Evolutionary conservation across 1,284 basidiomycete species (phyloP).

Genomic region (Tilletia indica): DNA sequence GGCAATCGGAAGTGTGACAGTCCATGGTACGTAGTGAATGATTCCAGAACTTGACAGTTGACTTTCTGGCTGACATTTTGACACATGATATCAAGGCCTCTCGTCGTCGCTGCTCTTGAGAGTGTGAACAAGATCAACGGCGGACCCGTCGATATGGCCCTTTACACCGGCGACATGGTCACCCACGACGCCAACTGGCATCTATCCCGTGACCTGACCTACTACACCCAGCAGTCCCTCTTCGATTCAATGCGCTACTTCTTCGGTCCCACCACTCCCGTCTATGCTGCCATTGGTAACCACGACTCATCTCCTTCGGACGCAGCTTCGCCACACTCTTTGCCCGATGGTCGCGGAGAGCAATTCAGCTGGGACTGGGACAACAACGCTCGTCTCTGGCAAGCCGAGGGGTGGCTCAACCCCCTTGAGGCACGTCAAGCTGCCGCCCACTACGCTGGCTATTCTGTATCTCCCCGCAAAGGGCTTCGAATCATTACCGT

Average conservation of each 20-base stretch:
- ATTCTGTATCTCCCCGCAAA: constrained; percentile 68
- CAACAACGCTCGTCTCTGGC: constrained; percentile 42
- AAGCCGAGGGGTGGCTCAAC: constrained; percentile 68
- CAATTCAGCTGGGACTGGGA: constrained; percentile 53
- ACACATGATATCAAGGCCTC: constrained; percentile 41
- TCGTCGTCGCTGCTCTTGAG: constrained; percentile 67
- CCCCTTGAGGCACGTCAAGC: constrained; percentile 65
- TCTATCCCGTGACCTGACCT: constrained; percentile 47
- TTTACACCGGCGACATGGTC: constrained; percentile 76
- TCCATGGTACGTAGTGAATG: constrained; percentile 59
- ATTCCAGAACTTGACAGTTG: too few species aligned
- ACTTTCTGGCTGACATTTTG: too few species aligned
- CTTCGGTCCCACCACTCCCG: constrained; percentile 41
- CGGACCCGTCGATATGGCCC: constrained; percentile 64
- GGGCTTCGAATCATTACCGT: constrained; percentile 72
- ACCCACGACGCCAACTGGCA: constrained; percentile 57
- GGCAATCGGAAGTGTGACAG: constrained; percentile 64
- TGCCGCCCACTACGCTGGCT: constrained; percentile 71
- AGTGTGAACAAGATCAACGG: constrained; percentile 70
- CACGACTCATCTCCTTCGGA: constrained; percentile 52
- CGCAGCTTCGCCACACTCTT: constrained; percentile 32
- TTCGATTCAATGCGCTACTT: constrained; percentile 41
- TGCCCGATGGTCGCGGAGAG: constrained; percentile 43
- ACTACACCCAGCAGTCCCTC: constrained; percentile 51
- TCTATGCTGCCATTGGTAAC: constrained; percentile 53